Base-by-base conservation (phyloP, 805 yeast genomes). In the Candida awuae region DNA sequence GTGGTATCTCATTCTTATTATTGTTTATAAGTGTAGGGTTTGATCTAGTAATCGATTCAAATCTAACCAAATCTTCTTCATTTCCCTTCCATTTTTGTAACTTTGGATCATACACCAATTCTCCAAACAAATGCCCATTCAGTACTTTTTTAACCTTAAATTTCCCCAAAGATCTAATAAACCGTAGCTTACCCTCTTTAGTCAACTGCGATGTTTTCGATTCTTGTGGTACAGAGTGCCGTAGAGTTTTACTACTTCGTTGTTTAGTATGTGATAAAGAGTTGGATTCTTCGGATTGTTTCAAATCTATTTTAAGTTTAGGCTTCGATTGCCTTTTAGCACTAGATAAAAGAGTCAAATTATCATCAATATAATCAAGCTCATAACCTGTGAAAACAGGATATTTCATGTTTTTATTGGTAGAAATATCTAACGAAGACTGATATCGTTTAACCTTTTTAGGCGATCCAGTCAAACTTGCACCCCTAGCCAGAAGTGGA, bases 61-160 rank as follows among this genome's bases (percentile, higher is more conserved):
- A 79, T 29, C 67, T 62, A 25, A 65, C 48, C 34, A 76, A 55
- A 17, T 76, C 83, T 22, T 65, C 68, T 29, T 79, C 81, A 49
- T 79, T 78, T 4, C 84, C 84, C 48, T 73, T 79, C 86, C 85
- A 80, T 32, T 62, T 61, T 47, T 64, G 63, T 34, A 66, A 61
- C 13, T 56, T 56, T 1, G 78, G 69, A 46, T 80, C 77, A 50
- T 65, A 80, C 34, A 61, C 63, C 78, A 80, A 76, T 28, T 62
- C 62, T 4, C 65, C 64, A 33, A 53, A 56, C 17, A 55, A 38
- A 37, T 57, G 62, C 2, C 56, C 62, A 4, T 56, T 53, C 30
- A 55, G 41, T 6, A 51, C 52, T 36, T 56, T 55, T 32, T 48
- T 49, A 3, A 53, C 39, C 30, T 46, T 47, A 17, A 46, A 49